These are phyloP conservation scores for Exophiala xenobiotica DNA, from an alignment of 2,329 filamentous ascomycete species.

Conservation along the genomic window DNA sequence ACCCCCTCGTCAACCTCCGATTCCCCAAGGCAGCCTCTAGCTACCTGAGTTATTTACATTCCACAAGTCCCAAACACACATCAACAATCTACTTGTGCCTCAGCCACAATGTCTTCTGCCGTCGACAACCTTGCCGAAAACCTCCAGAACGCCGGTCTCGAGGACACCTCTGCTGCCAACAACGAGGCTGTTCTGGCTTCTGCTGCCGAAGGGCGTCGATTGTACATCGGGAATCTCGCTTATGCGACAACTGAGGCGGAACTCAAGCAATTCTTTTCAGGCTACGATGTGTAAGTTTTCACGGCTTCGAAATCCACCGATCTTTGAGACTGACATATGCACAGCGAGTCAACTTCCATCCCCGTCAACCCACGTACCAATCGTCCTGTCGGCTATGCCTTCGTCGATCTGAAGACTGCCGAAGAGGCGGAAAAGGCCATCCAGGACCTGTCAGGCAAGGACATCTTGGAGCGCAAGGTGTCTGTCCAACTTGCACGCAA, in stretches of 20 bases:
- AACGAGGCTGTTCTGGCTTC: constrained; percentile 93
- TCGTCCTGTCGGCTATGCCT: constrained; percentile 97
- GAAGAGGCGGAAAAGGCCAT: constrained; percentile 95
- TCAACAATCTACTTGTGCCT: constrained; percentile 41
- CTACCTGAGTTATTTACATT: constrained; percentile 66
- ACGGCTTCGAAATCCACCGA: constrained; percentile 1
- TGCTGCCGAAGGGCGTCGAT: constrained; percentile 94
- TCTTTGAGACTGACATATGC: constrained; percentile 8
- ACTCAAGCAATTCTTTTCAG: constrained; percentile 99
- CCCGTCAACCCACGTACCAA: constrained; percentile 99
- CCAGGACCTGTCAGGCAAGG: constrained; percentile 90
- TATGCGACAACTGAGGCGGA: constrained; percentile 99
- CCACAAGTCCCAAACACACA: constrained; percentile 38
- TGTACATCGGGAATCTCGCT: constrained; percentile 99
- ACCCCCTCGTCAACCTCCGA: constrained; percentile 59
- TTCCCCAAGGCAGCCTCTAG: constrained; percentile 45
- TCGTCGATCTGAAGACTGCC: constrained; percentile 94
- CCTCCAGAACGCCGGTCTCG: constrained; percentile 65
- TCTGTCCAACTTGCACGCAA: constrained; percentile 98
- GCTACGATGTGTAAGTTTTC: constrained; percentile 90
- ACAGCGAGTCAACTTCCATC: constrained; percentile 96
- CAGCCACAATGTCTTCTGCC: constrained; percentile 73
- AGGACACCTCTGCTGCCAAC: constrained; percentile 64
- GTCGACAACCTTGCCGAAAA: constrained; percentile 68
- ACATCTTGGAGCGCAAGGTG: constrained; percentile 97